Percentiles rank a stretch among this genome's conserved stretches.
These are phyloP conservation scores for Boletus pseudo-olivaceus DNA, from an alignment of 768 basidiomycete species.

Conservation along the genomic window DNA sequence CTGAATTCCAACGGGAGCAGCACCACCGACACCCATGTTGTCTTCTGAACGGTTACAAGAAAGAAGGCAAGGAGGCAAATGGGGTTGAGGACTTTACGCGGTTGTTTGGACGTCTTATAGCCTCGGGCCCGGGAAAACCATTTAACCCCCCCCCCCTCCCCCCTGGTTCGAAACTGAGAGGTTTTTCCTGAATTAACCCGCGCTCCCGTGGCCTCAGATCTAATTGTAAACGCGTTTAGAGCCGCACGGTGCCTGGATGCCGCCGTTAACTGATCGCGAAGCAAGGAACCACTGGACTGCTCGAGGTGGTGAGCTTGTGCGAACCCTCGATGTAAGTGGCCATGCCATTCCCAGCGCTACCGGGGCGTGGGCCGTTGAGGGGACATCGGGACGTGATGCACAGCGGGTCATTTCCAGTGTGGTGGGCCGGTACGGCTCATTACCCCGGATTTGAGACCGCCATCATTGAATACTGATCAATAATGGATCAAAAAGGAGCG, in stretches of 20 bases:
- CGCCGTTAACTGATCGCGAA: not conserved
- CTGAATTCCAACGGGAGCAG: conserved; percentile 26
- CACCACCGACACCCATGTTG: conserved; percentile 55
- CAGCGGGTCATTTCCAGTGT: not conserved
- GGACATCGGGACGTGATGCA: not conserved
- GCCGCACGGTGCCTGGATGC: not conserved
- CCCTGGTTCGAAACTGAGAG: not conserved
- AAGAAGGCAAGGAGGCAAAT: conserved; percentile 5
- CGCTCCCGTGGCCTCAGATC: not conserved
- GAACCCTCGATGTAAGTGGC: not conserved
- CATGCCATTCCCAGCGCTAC: not conserved
- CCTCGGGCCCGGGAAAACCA: conserved; percentile 5
- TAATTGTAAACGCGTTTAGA: not conserved
- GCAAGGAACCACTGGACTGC: not conserved
- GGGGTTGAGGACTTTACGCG: conserved; percentile 17
- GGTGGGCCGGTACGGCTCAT: not conserved
- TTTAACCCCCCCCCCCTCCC: too few species aligned
- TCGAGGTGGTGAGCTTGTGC: not conserved
- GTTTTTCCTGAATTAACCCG: conserved; percentile 28
- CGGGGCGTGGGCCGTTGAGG: not conserved
- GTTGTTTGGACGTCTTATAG: conserved; percentile 7
- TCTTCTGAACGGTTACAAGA: not conserved
- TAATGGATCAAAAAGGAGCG: not conserved
- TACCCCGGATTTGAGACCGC: not conserved
- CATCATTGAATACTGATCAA: not conserved